These are phyloP conservation scores for Pseudocercospora pini-densiflorae DNA, from an alignment of 2,329 filamentous ascomycete genomes.

Conservation along the genomic window DNA sequence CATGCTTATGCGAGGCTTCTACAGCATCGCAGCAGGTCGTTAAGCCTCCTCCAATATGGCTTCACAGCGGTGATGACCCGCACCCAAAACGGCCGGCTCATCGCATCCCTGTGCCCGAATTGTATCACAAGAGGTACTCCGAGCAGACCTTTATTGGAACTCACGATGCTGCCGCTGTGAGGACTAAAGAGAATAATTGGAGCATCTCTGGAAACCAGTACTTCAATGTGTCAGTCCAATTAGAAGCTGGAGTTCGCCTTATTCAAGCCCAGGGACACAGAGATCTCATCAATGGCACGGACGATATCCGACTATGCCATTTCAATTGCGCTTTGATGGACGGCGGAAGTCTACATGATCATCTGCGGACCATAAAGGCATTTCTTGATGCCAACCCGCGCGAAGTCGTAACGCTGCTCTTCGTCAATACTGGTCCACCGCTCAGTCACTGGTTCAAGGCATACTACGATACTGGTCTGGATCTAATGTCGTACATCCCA, in stretches of 20 bases:
- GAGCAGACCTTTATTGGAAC: slow-evolving; percentile 66
- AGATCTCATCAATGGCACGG: slow-evolving; percentile 24
- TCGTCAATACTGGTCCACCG: slow-evolving; percentile 48
- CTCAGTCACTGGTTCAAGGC: slow-evolving; percentile 50
- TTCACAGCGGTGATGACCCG: slow-evolving; percentile 14
- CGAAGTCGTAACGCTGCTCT: slow-evolving; percentile 36
- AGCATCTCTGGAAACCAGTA: slow-evolving; percentile 35
- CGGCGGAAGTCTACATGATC: slow-evolving; percentile 30
- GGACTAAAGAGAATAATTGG: slow-evolving; percentile 38
- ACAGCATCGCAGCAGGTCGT: background rate
- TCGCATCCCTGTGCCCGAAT: slow-evolving; percentile 42
- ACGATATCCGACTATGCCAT: slow-evolving; percentile 34
- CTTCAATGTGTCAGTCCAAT: slow-evolving; percentile 58
- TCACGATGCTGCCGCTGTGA: slow-evolving; percentile 68
- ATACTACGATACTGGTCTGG: slow-evolving; percentile 58
- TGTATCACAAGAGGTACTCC: slow-evolving; percentile 62
- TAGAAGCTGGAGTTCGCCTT: slow-evolving; percentile 47
- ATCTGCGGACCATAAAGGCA: slow-evolving; percentile 21
- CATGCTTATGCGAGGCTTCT: background rate
- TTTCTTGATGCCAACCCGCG: slow-evolving; percentile 32
- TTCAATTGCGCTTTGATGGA: slow-evolving; percentile 38
- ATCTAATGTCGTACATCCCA: slow-evolving; percentile 49
- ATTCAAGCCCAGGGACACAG: slow-evolving; percentile 34
- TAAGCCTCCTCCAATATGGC: background rate
- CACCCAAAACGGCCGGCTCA: slow-evolving; percentile 27